Evolutionary conservation across 805 yeast genomes (phyloP), one percentile per base, ranked within the genome.

Genomic region (Monosporozyma yasuniensis): DNA sequence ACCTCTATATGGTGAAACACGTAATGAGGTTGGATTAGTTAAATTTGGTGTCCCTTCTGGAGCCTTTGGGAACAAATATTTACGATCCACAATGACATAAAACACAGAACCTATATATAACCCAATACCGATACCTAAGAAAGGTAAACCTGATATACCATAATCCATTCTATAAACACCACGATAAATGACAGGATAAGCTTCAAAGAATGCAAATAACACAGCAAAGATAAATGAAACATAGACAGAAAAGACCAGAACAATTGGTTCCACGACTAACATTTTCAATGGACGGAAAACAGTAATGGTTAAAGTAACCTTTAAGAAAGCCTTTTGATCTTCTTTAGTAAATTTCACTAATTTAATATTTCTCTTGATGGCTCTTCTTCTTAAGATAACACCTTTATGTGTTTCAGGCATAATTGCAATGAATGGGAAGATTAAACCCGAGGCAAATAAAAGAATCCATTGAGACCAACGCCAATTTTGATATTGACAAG

Each of bases 191-290:
- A 84, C 78, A 8, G 89, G 89, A 67, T 73, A 83, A 3, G 89
- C 89, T 64, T 84, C 90, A 59, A 84, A 84, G 72, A 84, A 84
- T 0, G 88, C 90, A 56, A 84, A 84, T 48, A 84, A 68, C 2
- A 84, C 88, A 1, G 90, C 88, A 68, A 84, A 84, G 47, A 84
- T 77, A 60, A 84, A 83, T 0, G 90, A 84, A 51, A 81, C 77
- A 64, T 84, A 84, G 47, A 83, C 65, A 28, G 87, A 80, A 61
- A 83, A 79, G 19, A 81, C 78, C 46, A 79, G 64, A 37, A 86
- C 90, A 56, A 85, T 85, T 49, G 93, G 93, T 57, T 86, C 95
- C 34, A 76, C 75, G 34, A 79, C 58, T 48, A 86, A 72, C 89
- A 86, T 82, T 59, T 79, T 75, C 45, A 81, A 43, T 14, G 95